phyloP scores from a whole-genome alignment of 306 rosid species.

The Malus sylvestris region DNA sequence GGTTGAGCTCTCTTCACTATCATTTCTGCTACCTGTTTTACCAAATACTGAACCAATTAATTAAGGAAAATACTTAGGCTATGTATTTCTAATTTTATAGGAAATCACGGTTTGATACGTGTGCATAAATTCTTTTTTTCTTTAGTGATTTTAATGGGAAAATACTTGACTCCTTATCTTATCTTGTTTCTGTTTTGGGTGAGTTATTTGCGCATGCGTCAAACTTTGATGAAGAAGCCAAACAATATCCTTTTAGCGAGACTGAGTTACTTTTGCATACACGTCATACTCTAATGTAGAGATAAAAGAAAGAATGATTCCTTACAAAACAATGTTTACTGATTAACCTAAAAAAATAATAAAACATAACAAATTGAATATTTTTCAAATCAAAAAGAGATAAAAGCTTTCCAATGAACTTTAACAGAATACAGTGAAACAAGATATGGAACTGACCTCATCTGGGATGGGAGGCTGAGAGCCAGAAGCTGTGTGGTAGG shows the following conservation, averaged over 20 bases:
- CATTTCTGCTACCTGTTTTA: slow-evolving; percentile 57
- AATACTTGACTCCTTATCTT: no score
- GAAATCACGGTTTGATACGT: no score
- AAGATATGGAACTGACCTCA: slow-evolving; percentile 37
- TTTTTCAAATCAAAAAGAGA: not conserved
- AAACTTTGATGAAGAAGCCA: no score
- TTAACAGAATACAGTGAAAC: not conserved
- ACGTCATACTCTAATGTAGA: not conserved
- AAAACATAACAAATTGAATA: not conserved
- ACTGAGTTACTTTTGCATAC: not conserved
- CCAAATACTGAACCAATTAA: not conserved
- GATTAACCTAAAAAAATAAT: not conserved
- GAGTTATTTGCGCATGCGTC: no score
- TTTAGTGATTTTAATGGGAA: no score
- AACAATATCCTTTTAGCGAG: no score
- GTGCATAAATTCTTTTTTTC: not conserved
- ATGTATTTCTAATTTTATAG: no score
- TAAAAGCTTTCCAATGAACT: not conserved
- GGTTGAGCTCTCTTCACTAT: slow-evolving; percentile 37
- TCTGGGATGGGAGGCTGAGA: slow-evolving; percentile 61
- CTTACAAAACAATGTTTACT: no score
- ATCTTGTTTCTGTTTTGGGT: no score
- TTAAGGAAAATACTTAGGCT: no score
- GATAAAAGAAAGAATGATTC: no score
- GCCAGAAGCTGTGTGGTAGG: slow-evolving; percentile 49